These are phyloP conservation scores for Lindgomyces ingoldianus DNA, from an alignment of 495 filamentous ascomycete genomes.

Conservation along the genomic window DNA sequence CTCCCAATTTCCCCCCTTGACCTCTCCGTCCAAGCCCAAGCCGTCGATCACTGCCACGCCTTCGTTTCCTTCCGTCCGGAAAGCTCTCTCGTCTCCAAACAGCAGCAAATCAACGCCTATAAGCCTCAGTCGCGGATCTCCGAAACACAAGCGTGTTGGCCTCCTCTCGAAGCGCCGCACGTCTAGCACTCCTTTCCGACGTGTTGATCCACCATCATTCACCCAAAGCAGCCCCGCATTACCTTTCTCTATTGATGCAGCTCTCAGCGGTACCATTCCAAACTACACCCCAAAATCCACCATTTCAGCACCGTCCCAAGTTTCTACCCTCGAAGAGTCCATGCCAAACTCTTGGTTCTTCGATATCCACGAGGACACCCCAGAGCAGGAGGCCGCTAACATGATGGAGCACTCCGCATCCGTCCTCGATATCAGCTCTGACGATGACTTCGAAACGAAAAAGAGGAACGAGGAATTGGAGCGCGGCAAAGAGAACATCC, in stretches of 20 bases:
- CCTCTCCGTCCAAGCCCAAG: constrained; percentile 20
- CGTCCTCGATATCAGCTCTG: constrained; percentile 75
- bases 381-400: constrained; percentile 84
- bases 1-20: constrained; percentile 36
- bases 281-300: constrained; percentile 50
- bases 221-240: constrained; percentile 43
- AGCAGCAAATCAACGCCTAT: constrained; percentile 43
- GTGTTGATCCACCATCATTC: constrained; percentile 58
- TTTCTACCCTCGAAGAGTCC: constrained; percentile 41
- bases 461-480: constrained; percentile 57
- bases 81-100: constrained; percentile 46
- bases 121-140: constrained; percentile 62
- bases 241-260: constrained; percentile 79
- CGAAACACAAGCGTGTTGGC: constrained; percentile 60
- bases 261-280: constrained; percentile 68
- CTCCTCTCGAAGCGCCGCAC: constrained; percentile 64
- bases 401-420: constrained; percentile 86
- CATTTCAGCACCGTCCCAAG: constrained; percentile 26
- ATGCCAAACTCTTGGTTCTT: constrained; percentile 78
- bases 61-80: constrained; percentile 40
- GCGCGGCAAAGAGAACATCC: constrained; percentile 89
- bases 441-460: constrained; percentile 43
- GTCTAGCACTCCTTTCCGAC: constrained; percentile 55
- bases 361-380: constrained; percentile 90
- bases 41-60: constrained; percentile 12